Base-by-base conservation (phyloP, 768 basidiomycete genomes). In the Russula brevipes region DNA sequence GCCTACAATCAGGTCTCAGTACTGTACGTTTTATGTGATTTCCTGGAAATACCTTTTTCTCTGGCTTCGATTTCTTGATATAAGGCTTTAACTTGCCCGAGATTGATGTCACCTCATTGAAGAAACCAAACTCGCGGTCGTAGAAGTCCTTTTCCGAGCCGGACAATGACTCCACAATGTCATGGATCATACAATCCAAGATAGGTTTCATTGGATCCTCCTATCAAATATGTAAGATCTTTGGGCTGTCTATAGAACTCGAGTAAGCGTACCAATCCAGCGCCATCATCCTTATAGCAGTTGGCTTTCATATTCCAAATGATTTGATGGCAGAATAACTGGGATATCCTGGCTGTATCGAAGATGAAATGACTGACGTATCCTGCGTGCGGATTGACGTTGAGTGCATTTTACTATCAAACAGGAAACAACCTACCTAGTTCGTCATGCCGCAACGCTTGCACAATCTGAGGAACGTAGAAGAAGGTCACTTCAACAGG, bases 231-330 rank as follows among this genome's bases (percentile, higher is more conserved):
- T 9, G 31, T 12, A 53, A 24, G 63, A 38, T 64, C 46, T 24
- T 19, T 24, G 16, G n/a, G 49, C 6, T 46, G 38, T 10, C 24
- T 38, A 54, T 10, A 12, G 39, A 14, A 35, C 19, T 31, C 2
- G 24, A 54, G 14, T 16, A 16, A 56, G 54, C 84, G 55, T 69
- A 91, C 93, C 62, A 89, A 79, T 73, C 95, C 94, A 14, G 85
- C 92, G 7, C 80, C 78, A 70, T 98, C 97, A 69, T 94, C 96
- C 69, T 89, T 92, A 73, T 86, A 97, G 65, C 91, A 94, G 70
- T 99, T 99, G 5, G 97, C 97, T 70, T 96, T 96, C 97, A 98
- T 98, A 73, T 98, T 99, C 97, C 97, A 99, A 65, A 99, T 92
- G 66, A 98, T 98, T 77, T 99, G 97, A 72, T 99, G 97, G 72